Base-by-base conservation (phyloP, 2,329 filamentous ascomycete species). In the Nakataea oryzae region DNA sequence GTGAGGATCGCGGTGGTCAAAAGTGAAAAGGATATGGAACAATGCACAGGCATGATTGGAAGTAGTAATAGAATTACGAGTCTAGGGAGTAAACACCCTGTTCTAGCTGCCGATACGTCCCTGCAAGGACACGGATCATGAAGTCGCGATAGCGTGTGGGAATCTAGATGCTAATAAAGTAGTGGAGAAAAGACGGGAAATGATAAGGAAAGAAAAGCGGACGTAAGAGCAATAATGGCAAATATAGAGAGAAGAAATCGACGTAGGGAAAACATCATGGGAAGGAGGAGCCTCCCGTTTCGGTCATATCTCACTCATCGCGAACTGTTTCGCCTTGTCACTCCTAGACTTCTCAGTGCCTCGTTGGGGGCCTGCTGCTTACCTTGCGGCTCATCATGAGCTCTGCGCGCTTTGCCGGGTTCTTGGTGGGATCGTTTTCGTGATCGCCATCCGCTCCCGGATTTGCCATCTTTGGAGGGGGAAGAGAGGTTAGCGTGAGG, bases 391-490 rank as follows among this genome's bases (percentile, higher is more conserved):
- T 41, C 24, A 41, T 27, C 24, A 32, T 32, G 41, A 66, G 41
- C 61, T 66, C 64, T 12, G 72, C 73, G 41, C 67, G 69, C 69
- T 76, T 78, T 66, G 76, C 73, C 1, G 74, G 73, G 64, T 78
- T 78, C 67, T 74, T 71, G 21, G 75, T 77, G 11, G 76, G 76
- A 66, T 79, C 76, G 58, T 78, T 78, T 28, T 67, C 61, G 47
- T 72, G 70, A 62, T 78, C 76, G 29, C 76, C 76, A 65, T 79
- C 77, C 27, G 78, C 76, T 14, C 76, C 76, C 27, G 77, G 77
- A 64, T 79, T 79, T 13, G 75, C 77, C 75, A 78, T 78, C 70
- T 76, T 41, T 47, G 11, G 14, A 47, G 30, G 58, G 28, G 29
- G 57, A 26, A 50, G 27, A 47, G 13, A 29, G 12, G 24, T 12